Evolutionary conservation across 495 filamentous ascomycete species (phyloP), one percentile per base, ranked within the genome.

Genomic region (Xylaria castorea): DNA sequence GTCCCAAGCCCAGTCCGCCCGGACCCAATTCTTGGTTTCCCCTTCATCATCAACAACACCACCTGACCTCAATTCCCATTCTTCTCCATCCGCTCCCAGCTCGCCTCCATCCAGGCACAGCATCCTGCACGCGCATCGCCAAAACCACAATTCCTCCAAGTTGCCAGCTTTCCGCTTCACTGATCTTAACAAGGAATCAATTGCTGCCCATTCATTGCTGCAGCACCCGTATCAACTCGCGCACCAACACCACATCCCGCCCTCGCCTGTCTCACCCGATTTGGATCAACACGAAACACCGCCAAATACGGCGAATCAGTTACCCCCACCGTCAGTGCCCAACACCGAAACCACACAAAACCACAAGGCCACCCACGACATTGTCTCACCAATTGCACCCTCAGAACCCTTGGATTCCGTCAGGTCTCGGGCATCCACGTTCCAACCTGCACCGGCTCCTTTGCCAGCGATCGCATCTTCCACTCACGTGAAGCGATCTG

Each of bases 141-240:
- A 84, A 66, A 83, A 77, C 71, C 81, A 86, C 76, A 87, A 82
- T 44, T 84, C 84, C 18, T 86, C 84, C 66, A 87, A 86, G 68
- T 78, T 86, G 65, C 84, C 85, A 32, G 79, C 85, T 34, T 87
- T 80, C 72, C 83, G 85, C 53, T 86, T 86, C 73, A 81, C 80
- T 66, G 85, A 87, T 78, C 78, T 83, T 53, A 83, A 83, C 68
- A 84, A 82, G 70, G 79, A 84, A 65, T 72, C 79, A 51, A 76
- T 74, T 55, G 44, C 71, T 25, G 36, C 80, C 22, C 76, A 82
- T 38, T 81, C 80, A 46, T 76, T 83, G 44, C 74, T 83, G 66
- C 76, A 76, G 36, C 73, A 48, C 62, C 82, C 73, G 38, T 71
- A 68, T 66, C 82, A 81, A 65, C 81, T 77, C 71, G 5, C 55